Conservation (phyloP, 768 basidiomycete species). For the Rhizopogon rudus region DNA sequence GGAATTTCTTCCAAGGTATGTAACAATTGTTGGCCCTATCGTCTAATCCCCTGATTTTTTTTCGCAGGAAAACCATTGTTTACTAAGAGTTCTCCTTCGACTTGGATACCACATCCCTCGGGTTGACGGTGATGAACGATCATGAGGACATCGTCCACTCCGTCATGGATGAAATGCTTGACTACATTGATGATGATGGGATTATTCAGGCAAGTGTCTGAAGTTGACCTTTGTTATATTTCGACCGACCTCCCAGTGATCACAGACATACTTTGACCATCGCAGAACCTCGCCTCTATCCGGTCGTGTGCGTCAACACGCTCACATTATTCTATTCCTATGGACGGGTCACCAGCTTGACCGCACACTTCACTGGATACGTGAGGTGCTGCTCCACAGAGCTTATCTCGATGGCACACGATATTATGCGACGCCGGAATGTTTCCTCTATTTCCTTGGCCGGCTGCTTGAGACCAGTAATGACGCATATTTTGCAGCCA, state of each 20-base stretch:
- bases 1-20: slow-evolving; percentile 53
- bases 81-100: slow-evolving; percentile 48
- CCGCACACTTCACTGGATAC: slow-evolving; percentile 43
- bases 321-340: slow-evolving; percentile 45
- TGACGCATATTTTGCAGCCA: slow-evolving; percentile 29
- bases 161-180: slow-evolving; percentile 55
- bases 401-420: slow-evolving; percentile 52
- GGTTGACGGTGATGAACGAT: slow-evolving; percentile 35
- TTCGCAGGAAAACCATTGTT: slow-evolving; percentile 32
- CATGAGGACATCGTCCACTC: slow-evolving; percentile 29
- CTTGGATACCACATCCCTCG: slow-evolving; percentile 55
- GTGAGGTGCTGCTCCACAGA: slow-evolving; percentile 43
- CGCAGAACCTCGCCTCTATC: slow-evolving; percentile 46
- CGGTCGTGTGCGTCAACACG: slow-evolving; percentile 48
- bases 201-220: slow-evolving; percentile 39
- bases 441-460: slow-evolving; percentile 47
- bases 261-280: slow-evolving; percentile 49
- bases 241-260: neutral
- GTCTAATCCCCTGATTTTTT: neutral
- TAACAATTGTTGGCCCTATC: neutral
- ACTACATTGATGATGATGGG: slow-evolving; percentile 43
- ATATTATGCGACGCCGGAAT: slow-evolving; percentile 49
- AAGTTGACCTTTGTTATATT: neutral
- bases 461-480: slow-evolving; percentile 35
- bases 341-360: slow-evolving; percentile 43